phyloP scores from a whole-genome alignment of 2,329 filamentous ascomycete species.

The Botrytis fragariae region DNA sequence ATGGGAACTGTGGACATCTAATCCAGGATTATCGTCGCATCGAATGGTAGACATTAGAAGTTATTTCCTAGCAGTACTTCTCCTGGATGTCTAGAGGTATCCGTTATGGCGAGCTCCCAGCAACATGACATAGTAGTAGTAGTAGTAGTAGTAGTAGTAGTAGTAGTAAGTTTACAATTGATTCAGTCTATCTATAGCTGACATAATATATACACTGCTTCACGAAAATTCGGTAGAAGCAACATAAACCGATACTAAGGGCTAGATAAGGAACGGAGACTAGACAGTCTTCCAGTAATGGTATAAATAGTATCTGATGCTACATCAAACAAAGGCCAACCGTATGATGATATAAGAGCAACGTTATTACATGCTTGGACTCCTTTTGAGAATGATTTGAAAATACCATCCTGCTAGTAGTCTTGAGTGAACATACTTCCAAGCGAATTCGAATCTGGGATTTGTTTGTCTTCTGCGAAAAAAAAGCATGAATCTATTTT shows the following conservation, averaged over 20 bases:
- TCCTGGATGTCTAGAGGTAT: too few relatives aligned
- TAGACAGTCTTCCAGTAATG: rapidly evolving
- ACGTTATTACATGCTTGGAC: too few relatives aligned
- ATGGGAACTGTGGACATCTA: neutral
- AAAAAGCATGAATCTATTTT: too few relatives aligned
- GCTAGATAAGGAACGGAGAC: too few relatives aligned
- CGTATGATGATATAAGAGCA: neutral
- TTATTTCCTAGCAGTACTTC: rapidly evolving
- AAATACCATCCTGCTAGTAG: too few relatives aligned
- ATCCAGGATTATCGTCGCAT: neutral
- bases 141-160: too few relatives aligned
- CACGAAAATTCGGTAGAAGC: neutral
- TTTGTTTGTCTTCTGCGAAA: too few relatives aligned
- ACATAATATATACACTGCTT: neutral
- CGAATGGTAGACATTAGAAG: rapidly evolving
- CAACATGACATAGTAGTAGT: neutral
- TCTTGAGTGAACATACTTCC: too few relatives aligned
- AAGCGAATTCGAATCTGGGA: too few relatives aligned
- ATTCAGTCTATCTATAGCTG: too few relatives aligned
- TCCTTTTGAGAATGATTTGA: too few relatives aligned
- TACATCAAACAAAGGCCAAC: neutral
- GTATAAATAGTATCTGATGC: neutral
- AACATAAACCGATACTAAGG: rapidly evolving
- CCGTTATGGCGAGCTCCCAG: neutral
- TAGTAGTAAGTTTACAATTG: too few relatives aligned